phyloP scores from a whole-genome alignment of 2,329 filamentous ascomycete genomes.

The Colletotrichum endophyticum region DNA sequence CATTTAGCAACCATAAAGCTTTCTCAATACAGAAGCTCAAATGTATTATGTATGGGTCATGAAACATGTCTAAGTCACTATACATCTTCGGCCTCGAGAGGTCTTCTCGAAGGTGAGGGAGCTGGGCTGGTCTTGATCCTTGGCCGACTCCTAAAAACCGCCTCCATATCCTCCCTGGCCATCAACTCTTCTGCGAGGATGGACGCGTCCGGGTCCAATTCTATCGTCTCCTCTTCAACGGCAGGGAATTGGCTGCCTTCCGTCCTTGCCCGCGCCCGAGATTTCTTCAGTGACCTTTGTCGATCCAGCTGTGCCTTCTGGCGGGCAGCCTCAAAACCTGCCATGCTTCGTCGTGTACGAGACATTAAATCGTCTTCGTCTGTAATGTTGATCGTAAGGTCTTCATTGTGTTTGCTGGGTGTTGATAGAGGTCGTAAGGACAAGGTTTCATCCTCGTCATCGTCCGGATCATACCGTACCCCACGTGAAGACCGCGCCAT shows the following conservation, averaged over 20 bases:
- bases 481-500: slow-evolving; percentile 68
- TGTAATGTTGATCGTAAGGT: slow-evolving; percentile 28
- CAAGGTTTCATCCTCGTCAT: slow-evolving; percentile 34
- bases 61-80: neutral
- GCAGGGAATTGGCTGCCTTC: slow-evolving; percentile 53
- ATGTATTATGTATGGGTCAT: neutral
- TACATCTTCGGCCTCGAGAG: neutral
- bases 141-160: slow-evolving; percentile 84
- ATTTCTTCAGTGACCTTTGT: slow-evolving; percentile 53
- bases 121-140: slow-evolving; percentile 79
- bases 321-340: slow-evolving; percentile 62
- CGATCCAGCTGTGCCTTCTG: slow-evolving; percentile 66
- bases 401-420: neutral
- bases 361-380: slow-evolving; percentile 57
- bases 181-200: slow-evolving; percentile 74
- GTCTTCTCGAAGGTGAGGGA: slow-evolving; percentile 46
- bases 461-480: slow-evolving; percentile 24
- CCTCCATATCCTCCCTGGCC: slow-evolving; percentile 75
- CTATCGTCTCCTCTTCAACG: slow-evolving; percentile 44
- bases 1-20: slow-evolving; percentile 6
- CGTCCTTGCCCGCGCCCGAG: slow-evolving; percentile 34
- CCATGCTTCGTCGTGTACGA: slow-evolving; percentile 67
- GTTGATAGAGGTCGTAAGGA: slow-evolving; percentile 7
- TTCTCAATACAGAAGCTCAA: neutral
- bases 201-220: slow-evolving; percentile 36